Evolutionary conservation across 2,329 filamentous ascomycete species (phyloP), one percentile per base, ranked within the genome.

Genomic region (Neonectria punicea): DNA sequence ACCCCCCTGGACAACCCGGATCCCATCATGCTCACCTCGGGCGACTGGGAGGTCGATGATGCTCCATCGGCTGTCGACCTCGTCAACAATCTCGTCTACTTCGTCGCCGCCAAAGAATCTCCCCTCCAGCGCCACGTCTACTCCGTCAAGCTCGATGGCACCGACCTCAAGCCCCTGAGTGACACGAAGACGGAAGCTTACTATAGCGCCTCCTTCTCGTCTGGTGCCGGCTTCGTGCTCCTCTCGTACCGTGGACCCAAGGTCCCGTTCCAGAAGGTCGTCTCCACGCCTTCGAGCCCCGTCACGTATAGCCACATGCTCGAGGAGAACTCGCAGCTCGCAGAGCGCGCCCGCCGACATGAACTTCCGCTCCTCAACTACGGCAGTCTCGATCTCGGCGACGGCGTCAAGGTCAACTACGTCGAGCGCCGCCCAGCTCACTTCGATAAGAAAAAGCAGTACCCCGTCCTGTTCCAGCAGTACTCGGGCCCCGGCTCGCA

Each of bases 401-500:
- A 96, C 67, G 92, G 90, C 34, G 90, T 92, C 71, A 87, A 90
- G 18, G 82, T 89, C 72, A 89, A 89, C 79, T 89, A 88, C 71
- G 82, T 98, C 14, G 96, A 99, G 80, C 91, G 94, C 32, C 92
- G 93, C 0, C 96, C 96, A 6, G 92, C 94, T 1, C 92, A 97
- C 79, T 99, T 98, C 76, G 87, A 94, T 77, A 84, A 89, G 18
- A 90, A 89, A 73, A 94, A 92, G 80, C 90, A 92, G 76, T 98
- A 99, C 73, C 96, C 96, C 0, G 94, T 99, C 1, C 87, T 99
- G 5, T 99, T 99, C 84, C 91, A 93, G 74, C 90, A 98, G 64
- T 99, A 99, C 82, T 95, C 93, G 25, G 96, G 96, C 0, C 96
- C 96, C 0, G 93, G 92, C n/a, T 98, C 94, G 18, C 97, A 99